Evolutionary conservation across 345 rosid genomes (phyloP).

Genomic region (Moricandia arvensis): DNA sequence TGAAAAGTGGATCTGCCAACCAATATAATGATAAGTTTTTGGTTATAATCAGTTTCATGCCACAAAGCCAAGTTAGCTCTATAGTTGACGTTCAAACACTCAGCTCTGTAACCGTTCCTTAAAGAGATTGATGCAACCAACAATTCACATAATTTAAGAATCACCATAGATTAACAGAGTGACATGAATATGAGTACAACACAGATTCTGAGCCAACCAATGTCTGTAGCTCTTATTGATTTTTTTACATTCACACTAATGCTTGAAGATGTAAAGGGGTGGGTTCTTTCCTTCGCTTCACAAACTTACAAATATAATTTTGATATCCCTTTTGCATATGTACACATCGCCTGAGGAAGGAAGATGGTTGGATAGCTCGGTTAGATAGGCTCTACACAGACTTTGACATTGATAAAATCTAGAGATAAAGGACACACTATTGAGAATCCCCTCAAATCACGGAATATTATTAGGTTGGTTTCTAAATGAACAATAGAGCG

Average conservation of each 20-base stretch:
- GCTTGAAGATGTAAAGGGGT: background rate
- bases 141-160: background rate
- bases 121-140: slow-evolving; percentile 15
- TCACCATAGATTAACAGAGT: background rate
- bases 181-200: slow-evolving; percentile 10
- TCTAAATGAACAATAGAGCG: background rate
- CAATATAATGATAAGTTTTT: no score
- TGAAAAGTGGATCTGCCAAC: no score
- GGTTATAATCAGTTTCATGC: background rate
- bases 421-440: background rate
- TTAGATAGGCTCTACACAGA: background rate
- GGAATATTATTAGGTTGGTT: background rate
- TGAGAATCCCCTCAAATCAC: slow-evolving; percentile 1
- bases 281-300: slow-evolving; percentile 22
- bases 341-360: slow-evolving; percentile 10
- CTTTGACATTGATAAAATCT: background rate
- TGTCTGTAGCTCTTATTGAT: slow-evolving; percentile 24
- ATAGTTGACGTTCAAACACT: background rate
- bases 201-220: slow-evolving; percentile 5
- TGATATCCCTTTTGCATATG: slow-evolving; percentile 7
- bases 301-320: slow-evolving; percentile 4
- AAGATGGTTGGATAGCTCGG: background rate
- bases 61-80: background rate
- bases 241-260: slow-evolving; percentile 20
- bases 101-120: slow-evolving; percentile 6